Percentiles rank a stretch among this genome's conserved stretches.
These are phyloP conservation scores for Zasmidium citrigriseum DNA, from an alignment of 2,329 filamentous ascomycete species.

Conservation along the genomic window DNA sequence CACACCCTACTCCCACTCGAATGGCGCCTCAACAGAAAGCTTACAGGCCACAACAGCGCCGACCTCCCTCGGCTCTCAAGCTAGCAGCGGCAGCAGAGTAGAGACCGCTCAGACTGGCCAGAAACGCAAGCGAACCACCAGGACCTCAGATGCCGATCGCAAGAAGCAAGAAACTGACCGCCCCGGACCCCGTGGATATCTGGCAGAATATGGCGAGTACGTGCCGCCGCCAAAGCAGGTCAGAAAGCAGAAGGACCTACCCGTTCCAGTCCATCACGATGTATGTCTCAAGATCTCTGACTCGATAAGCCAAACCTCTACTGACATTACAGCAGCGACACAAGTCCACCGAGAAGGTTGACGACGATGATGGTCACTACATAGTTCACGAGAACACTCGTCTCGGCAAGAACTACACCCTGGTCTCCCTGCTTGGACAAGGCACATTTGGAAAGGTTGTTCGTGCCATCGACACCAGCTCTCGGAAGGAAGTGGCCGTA, in stretches of 20 bases:
- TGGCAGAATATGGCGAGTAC: slow-evolving; percentile 61
- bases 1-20: slow-evolving; percentile 71
- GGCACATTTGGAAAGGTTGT: slow-evolving; percentile 99
- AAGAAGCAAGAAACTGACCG: slow-evolving; percentile 34
- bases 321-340: slow-evolving; percentile 24
- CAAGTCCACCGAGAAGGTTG: slow-evolving; percentile 65
- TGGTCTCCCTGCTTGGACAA: slow-evolving; percentile 86
- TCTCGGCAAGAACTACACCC: slow-evolving; percentile 86
- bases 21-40: slow-evolving; percentile 55
- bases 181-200: slow-evolving; percentile 32
- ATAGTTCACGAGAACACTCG: slow-evolving; percentile 85
- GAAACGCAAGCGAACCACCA: slow-evolving; percentile 84
- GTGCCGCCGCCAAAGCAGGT: slow-evolving; percentile 83
- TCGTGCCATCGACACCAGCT: slow-evolving; percentile 78
- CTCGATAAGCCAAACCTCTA: slow-evolving; percentile 2
- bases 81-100: slow-evolving; percentile 62
- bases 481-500: slow-evolving; percentile 82
- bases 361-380: slow-evolving; percentile 97
- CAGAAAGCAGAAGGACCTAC: slow-evolving; percentile 75
- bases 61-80: slow-evolving; percentile 75
- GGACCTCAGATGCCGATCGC: slow-evolving; percentile 29
- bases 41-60: slow-evolving; percentile 73
- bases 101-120: slow-evolving; percentile 67
- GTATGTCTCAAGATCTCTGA: slow-evolving; percentile 45
- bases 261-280: slow-evolving; percentile 60